phyloP scores from a whole-genome alignment of 345 rosid genomes.

The Clausena lansium region DNA sequence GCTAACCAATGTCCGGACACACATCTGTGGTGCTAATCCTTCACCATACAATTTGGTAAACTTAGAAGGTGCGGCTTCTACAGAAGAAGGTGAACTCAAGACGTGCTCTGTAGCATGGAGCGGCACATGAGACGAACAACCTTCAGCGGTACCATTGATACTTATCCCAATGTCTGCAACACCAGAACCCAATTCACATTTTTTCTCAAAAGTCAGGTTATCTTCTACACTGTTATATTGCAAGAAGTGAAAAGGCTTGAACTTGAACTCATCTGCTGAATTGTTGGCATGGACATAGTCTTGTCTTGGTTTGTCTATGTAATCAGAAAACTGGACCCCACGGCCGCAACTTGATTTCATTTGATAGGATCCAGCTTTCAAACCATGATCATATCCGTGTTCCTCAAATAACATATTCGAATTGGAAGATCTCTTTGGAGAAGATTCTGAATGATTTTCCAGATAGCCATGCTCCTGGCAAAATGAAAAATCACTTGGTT shows the following conservation, averaged over 20 bases:
- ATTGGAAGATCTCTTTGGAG: constrained; percentile 19
- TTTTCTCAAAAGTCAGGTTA: constrained; percentile 27
- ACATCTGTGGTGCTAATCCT: constrained; percentile 27
- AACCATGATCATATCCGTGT: constrained; percentile 17
- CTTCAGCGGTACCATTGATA: constrained; percentile 29
- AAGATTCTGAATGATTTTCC: constrained; percentile 20
- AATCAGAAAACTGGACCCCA: constrained; percentile 24
- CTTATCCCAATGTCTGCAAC: constrained; percentile 29
- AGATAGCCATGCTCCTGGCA: constrained; percentile 13
- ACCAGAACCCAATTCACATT: neutral
- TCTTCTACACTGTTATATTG: constrained; percentile 26
- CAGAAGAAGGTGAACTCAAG: constrained; percentile 33
- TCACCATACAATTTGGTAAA: constrained; percentile 19
- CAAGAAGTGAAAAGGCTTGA: constrained; percentile 21
- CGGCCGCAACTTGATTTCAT: constrained; percentile 16
- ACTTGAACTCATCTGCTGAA: constrained; percentile 24
- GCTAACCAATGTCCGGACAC: constrained; percentile 39
- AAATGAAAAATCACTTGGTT: constrained; percentile 18
- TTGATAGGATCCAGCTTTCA: constrained; percentile 20
- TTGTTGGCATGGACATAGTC: constrained; percentile 19
- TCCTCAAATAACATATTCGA: constrained; percentile 15
- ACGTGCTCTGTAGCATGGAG: constrained; percentile 33
- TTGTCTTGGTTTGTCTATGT: constrained; percentile 20
- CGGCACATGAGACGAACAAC: constrained; percentile 37
- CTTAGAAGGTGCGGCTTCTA: constrained; percentile 27